Evolutionary conservation across 345 rosid genomes (phyloP).

Genomic region (Eucalyptus viminalis): DNA sequence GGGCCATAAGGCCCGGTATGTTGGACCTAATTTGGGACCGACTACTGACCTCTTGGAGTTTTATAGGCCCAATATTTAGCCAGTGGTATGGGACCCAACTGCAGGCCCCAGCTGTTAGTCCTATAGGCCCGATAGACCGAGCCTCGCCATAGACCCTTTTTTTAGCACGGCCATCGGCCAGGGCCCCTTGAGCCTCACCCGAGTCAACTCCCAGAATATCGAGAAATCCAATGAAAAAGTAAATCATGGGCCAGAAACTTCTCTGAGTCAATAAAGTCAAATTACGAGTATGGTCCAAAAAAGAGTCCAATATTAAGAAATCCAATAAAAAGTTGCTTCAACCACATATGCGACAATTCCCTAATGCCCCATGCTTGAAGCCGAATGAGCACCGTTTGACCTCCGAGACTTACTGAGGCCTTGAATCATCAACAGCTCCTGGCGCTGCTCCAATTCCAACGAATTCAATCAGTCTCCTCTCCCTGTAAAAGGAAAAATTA

Average conservation of each 20-base stretch:
- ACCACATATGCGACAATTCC: conserved; percentile 50
- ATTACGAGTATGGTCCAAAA: background rate
- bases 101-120: background rate
- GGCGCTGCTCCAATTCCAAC: conserved; percentile 38
- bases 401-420: conserved; percentile 33
- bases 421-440: conserved; percentile 46
- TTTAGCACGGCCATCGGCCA: background rate
- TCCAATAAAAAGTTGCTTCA: conserved; percentile 6
- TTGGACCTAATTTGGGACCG: background rate
- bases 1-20: background rate
- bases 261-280: background rate
- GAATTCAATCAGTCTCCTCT: conserved; percentile 36
- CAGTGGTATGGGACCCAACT: background rate
- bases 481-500: conserved; percentile 16
- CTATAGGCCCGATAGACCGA: background rate
- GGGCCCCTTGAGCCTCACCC: background rate
- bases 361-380: conserved; percentile 38
- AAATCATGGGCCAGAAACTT: background rate
- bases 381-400: conserved; percentile 42
- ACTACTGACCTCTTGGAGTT: background rate
- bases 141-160: background rate
- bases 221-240: background rate
- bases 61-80: background rate
- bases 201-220: background rate
- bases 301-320: background rate